Evolutionary conservation across 192 early-diverging fungal genomes (phyloP).

Genomic region (Coemansia sp.): DNA sequence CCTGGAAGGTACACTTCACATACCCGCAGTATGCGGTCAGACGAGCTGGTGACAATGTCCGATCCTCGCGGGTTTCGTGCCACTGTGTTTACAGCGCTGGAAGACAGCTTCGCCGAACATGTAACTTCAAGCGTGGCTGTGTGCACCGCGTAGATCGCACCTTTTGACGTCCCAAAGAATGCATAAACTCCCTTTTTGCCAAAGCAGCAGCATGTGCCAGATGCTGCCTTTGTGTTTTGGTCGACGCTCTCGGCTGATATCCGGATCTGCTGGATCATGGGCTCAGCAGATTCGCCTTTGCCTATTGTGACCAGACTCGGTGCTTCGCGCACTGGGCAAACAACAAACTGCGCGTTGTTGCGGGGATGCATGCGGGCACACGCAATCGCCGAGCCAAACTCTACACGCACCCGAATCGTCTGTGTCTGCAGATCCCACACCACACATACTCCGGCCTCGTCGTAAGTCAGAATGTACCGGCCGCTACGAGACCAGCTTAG

Average conservation of each 20-base stretch:
- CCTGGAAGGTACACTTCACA: slow-evolving; percentile 52
- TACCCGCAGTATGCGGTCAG: slow-evolving; percentile 75
- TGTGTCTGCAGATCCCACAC: slow-evolving; percentile 79
- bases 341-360: slow-evolving; percentile 46
- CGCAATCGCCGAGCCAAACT: slow-evolving; percentile 68
- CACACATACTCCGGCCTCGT: slow-evolving; percentile 78
- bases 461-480: slow-evolving; percentile 73
- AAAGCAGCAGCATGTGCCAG: slow-evolving; percentile 46
- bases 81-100: slow-evolving; percentile 36
- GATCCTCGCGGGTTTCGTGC: slow-evolving; percentile 43
- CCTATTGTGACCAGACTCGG: slow-evolving; percentile 38
- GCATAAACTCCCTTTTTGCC: slow-evolving; percentile 51
- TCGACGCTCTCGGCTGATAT: slow-evolving; percentile 19
- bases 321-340: slow-evolving; percentile 29
- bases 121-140: slow-evolving; percentile 15
- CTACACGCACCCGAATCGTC: slow-evolving; percentile 54
- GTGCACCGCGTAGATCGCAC: slow-evolving; percentile 43
- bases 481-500: slow-evolving; percentile 85
- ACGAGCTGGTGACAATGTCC: slow-evolving; percentile 76
- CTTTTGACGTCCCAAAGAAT: slow-evolving; percentile 35
- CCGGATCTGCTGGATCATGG: slow-evolving; percentile 20
- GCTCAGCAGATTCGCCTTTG: not conserved
- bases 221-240: slow-evolving; percentile 39
- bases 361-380: slow-evolving; percentile 77
- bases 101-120: slow-evolving; percentile 37